Base-by-base conservation (phyloP, 768 basidiomycete species). In the Tubosaeta sp. region DNA sequence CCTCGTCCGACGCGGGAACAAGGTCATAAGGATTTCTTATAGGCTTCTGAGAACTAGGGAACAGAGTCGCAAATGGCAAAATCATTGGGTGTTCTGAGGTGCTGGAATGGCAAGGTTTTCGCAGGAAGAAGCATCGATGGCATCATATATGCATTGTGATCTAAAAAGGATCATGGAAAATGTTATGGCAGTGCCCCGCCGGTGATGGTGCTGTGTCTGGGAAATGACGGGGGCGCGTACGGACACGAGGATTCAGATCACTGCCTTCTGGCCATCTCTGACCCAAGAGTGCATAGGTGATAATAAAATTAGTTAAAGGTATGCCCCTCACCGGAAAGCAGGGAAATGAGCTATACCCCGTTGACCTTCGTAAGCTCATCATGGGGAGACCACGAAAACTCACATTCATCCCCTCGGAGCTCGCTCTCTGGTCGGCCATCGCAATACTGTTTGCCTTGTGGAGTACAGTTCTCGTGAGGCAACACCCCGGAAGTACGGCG, bases 341-440 rank as follows among this genome's bases (percentile, higher is more conserved):
- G 40, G 24, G 18, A 4, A 47, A 25, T 16, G 3, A 27, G 0
- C 12, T 3, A 35, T 18, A 35, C 46, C 29, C 13, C 31, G 4
- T 6, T 2, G 12, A 48, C 24, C 38, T 25, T 43, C 46, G 22
- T 14, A 30, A 36, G 42, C 24, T 35, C 36, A n/a, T 18, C 49
- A 62, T 62, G 61, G 19, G 53, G 19, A 46, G 36, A 48, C 38
- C n/a, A 43, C 52, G 49, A 52, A 52, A 47, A 14, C 14, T n/a
- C 10, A 3, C 47, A 19, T 39, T 49, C 12, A 13, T 25, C 11
- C 41, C 56, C 18, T 40, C 51, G 52, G 62, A 63, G 44, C 59
- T 64, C n/a, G 48, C 43, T 41, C 53, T 62, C 40, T 62, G 62
- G 61, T 64, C 61, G 4, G 29, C 44, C 9, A 35, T 61, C 7